Evolutionary conservation across 306 rosid species (phyloP), one percentile per base, ranked within the genome.

Genomic region (Cicer yamashitae): DNA sequence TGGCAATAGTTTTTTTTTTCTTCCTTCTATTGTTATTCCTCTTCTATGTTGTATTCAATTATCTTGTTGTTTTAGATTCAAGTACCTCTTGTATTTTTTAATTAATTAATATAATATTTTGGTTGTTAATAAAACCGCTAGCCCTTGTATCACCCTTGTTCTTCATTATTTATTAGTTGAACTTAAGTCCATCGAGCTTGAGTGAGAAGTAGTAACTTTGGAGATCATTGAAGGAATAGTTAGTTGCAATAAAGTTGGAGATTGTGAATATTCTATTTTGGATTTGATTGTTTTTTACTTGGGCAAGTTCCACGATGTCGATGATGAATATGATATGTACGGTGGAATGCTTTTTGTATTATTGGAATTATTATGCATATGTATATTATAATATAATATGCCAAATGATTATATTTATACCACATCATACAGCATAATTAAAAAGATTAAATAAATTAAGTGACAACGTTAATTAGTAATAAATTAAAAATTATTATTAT

Each of bases 181-280:
- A 22, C 53, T 56, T 67, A 80, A 71, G 54, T 38, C 70, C 53
- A 53, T 15, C 12, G 69, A 60, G 53, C 48, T 48, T 61, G 10
- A 76, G 45, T 30, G 39, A 51, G 34, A 51, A 45, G 59, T 44
- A 25, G 52, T 34, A 62, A 51, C 70, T 59, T 80, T 34, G 72
- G 38, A 61, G 61, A 9, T 41, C 45, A 15, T 39, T 52, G 51
- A 74, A 79, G 64, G 67, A 78, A 63, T 73, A 20, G 79, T 60
- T 82, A 22, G 87, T 86, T 82, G 86, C 88, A 65, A 82, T 40
- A 88, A 86, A 68, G 86, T 84, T 77, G 88, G 90, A 87, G 90
- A 72, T 15, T 67, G 75, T 73, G 86, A 87, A 81, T 60, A 83
- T 82, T 83, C 87, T 82, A 22, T 73, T 78, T 61, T 53, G 74